Base-by-base conservation (phyloP, 2,329 filamentous ascomycete species). In the Sporothrix euskadiensis region DNA sequence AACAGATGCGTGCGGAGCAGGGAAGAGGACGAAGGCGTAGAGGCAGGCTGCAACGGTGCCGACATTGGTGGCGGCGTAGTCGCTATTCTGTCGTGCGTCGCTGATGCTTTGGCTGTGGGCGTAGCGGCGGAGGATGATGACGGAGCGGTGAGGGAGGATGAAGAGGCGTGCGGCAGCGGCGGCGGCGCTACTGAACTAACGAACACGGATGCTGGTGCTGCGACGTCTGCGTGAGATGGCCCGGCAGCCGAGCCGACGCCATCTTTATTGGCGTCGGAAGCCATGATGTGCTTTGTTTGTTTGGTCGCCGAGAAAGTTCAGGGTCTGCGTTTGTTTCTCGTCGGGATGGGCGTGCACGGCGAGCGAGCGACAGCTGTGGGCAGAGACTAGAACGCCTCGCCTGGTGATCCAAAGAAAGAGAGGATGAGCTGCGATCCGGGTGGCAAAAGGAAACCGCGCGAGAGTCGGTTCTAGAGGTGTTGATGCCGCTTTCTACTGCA, bases 231-330 rank as follows among this genome's bases (percentile, higher is more conserved):
- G 30, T 73, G 30, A 4, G 73, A 19, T 8, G 74, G n/a, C 8
- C 39, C 47, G 16, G 71, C 61, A 22, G 52, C n/a, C 49, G 66
- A 61, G 63, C 66, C 41, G 73, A 52, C 57, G 71, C 73, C 71
- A 61, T 61, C 66, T 66, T 73, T 74, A 66, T 69, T 69, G 73
- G 73, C 73, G 61, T 73, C 73, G 66, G 73, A 56, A 63, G 73
- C 71, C 73, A 74, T 74, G 26, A 9, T 63, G 61, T 16, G n/a
- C 44, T 59, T 2, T 61, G 32, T 12, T 56, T 30, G 52, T 30
- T 22, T 9, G 22, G 39, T 47, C 30, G 65, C 52, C 26, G 41
- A 52, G 14, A 35, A 56, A n/a, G 26, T 26, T 26, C 26, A 26
- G 26, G 26, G 26, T 26, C 22, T 30, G 22, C 12, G 44, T 8